Evolutionary conservation across 176 grass and related monocot genomes (phyloP), one percentile per base, ranked within the genome.

Genomic region (Aegilops longissima): DNA sequence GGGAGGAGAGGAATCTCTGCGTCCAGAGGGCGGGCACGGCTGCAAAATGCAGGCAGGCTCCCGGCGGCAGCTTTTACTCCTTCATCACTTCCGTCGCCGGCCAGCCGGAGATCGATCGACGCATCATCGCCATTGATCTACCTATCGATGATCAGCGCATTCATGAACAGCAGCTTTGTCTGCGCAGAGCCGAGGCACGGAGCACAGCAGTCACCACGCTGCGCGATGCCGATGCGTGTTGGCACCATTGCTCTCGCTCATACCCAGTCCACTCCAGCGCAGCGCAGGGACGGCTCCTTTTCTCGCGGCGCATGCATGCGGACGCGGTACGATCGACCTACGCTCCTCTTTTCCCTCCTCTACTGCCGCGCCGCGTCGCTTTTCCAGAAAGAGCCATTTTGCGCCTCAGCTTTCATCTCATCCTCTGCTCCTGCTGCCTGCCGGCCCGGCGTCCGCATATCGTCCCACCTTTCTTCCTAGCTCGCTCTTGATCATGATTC

Each of bases 341-440:
- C 52, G 56, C 8, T 20, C 56, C 56, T 20, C 23, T 8, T 27
- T 39, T 16, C 7, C 5, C n/a, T 12, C 12, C 79, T 76, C 44
- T 51, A 20, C 64, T 30, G 66, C 44, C 24, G 42, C 13, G 73
- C 23, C 23, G 2, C 14, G 25, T 2, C 5, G 33, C 67, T 52
- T 83, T 83, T 88, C 44, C 80, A 78, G 51, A 79, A 83, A 83
- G 86, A 10, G 63, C 64, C 30, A n/a, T 24, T 61, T 80, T 70
- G 23, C 38, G 20, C 56, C 35, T 71, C 30, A 58, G 61, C 80
- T 84, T 82, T 87, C 44, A 29, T 70, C 42, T 21, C 25, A 66
- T 76, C 34, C 4, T 40, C 88, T 80, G 68, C 80, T 33, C 21
- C 42, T 44, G 61, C 63, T 62, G 8, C 16, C 16, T 24, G 39